These are phyloP conservation scores for Amylostereum areolatum DNA, from an alignment of 1,284 basidiomycete species.

Conservation along the genomic window DNA sequence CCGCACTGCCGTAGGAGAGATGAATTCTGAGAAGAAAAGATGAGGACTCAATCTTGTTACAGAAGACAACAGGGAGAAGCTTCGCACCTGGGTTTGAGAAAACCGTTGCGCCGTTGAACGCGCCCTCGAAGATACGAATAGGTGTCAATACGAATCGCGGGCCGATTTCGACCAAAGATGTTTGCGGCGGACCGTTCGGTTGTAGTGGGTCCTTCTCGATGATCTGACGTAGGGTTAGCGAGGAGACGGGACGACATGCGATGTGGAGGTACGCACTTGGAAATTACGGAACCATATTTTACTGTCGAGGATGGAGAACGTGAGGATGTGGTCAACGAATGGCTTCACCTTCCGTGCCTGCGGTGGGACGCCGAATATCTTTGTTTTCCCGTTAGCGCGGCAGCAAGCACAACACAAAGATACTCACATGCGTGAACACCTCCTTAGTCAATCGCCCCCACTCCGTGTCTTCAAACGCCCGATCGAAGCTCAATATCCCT, in stretches of 20 bases:
- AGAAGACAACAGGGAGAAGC: not conserved
- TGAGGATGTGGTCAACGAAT: slow-evolving; percentile 96
- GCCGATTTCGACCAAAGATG: slow-evolving; percentile 88
- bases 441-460: slow-evolving; percentile 92
- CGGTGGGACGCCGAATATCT: slow-evolving; percentile 95
- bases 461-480: slow-evolving; percentile 83
- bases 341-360: slow-evolving; percentile 90
- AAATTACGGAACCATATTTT: slow-evolving; percentile 99
- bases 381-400: slow-evolving; percentile 3
- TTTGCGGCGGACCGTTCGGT: slow-evolving; percentile 71
- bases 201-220: slow-evolving; percentile 75
- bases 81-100: slow-evolving; percentile 89
- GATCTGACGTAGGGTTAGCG: slow-evolving; percentile 39
- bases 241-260: not conserved
- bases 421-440: slow-evolving; percentile 89
- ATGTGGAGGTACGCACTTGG: slow-evolving; percentile 52
- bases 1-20: slow-evolving; percentile 82
- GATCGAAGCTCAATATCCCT: slow-evolving; percentile 91
- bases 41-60: not conserved
- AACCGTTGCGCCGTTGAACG: slow-evolving; percentile 91
- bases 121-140: slow-evolving; percentile 97
- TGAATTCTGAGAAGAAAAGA: slow-evolving; percentile 60
- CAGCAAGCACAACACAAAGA: not conserved
- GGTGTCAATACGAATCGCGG: slow-evolving; percentile 97
- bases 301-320: slow-evolving; percentile 92